These are phyloP conservation scores for Hymenoscyphus infarciens DNA, from an alignment of 2,329 filamentous ascomycete species.

Conservation along the genomic window DNA sequence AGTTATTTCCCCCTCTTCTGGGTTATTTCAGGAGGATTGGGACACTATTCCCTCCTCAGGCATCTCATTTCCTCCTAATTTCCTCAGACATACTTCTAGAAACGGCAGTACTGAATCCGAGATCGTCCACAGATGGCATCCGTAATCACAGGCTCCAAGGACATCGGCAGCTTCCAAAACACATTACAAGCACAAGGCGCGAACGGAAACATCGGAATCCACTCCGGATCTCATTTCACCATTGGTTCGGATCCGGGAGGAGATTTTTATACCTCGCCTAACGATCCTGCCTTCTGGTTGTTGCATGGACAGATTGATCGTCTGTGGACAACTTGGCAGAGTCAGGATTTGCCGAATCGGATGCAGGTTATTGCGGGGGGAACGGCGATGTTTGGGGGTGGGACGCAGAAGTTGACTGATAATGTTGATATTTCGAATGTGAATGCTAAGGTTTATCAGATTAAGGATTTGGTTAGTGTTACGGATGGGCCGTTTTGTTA, in stretches of 20 bases:
- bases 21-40: too few relatives aligned
- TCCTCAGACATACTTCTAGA: too few relatives aligned
- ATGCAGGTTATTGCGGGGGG: conserved; percentile 21
- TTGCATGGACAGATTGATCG: conserved; percentile 45
- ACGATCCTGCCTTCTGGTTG: conserved; percentile 44
- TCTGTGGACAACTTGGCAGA: conserved; percentile 46
- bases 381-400: conserved; percentile 20
- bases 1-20: too few relatives aligned
- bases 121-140: too few relatives aligned
- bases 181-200: conserved; percentile 38
- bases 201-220: conserved; percentile 35
- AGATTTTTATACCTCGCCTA: conserved; percentile 42
- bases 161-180: conserved; percentile 43
- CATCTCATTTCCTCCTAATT: too few relatives aligned
- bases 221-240: conserved; percentile 40
- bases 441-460: conserved; percentile 8
- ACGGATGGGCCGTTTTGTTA: conserved; percentile 44
- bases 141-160: conserved; percentile 37
- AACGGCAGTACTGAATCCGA: too few relatives aligned
- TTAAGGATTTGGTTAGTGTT: conserved; percentile 37
- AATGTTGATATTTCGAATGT: conserved; percentile 14
- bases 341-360: conserved; percentile 36
- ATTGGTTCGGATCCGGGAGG: conserved; percentile 43
- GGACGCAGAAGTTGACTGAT: conserved; percentile 20
- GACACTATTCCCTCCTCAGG: too few relatives aligned